Conservation (phyloP, 306 rosid genomes). For the Lablab purpureus region DNA sequence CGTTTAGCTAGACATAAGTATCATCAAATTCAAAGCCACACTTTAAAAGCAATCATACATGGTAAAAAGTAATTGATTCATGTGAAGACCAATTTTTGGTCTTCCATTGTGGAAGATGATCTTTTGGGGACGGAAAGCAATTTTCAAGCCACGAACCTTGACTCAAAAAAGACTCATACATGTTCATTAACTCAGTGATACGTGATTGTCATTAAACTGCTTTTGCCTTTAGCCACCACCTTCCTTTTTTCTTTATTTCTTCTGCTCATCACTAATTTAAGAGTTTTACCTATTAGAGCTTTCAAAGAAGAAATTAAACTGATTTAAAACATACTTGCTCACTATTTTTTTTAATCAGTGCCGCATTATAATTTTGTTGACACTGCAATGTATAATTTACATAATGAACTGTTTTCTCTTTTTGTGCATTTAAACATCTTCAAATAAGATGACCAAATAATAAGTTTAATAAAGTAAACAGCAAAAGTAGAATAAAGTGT, state of each 20-base stretch:
- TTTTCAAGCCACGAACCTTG: neutral
- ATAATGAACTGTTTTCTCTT: too few relatives aligned
- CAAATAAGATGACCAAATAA: too few relatives aligned
- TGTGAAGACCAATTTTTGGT: constrained; percentile 22
- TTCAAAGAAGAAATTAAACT: neutral
- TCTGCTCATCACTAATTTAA: neutral
- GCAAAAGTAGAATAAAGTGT: neutral
- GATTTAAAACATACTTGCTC: too few relatives aligned
- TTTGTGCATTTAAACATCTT: too few relatives aligned
- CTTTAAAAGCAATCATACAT: neutral
- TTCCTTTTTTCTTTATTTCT: neutral
- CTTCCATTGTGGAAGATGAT: constrained; percentile 5
- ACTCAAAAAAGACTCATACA: neutral
- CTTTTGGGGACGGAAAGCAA: neutral
- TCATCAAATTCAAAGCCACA: neutral
- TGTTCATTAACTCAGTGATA: neutral
- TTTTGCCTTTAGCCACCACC: neutral
- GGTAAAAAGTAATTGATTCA: neutral
- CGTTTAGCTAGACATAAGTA: neutral
- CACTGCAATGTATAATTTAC: too few relatives aligned
- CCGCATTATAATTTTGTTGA: neutral
- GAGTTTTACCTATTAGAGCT: neutral
- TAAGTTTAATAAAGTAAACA: neutral
- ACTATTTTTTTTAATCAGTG: too few relatives aligned
- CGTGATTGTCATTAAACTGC: neutral